Base-by-base conservation (phyloP, 805 yeast genomes). In the Sugiyamaella valdiviana region DNA sequence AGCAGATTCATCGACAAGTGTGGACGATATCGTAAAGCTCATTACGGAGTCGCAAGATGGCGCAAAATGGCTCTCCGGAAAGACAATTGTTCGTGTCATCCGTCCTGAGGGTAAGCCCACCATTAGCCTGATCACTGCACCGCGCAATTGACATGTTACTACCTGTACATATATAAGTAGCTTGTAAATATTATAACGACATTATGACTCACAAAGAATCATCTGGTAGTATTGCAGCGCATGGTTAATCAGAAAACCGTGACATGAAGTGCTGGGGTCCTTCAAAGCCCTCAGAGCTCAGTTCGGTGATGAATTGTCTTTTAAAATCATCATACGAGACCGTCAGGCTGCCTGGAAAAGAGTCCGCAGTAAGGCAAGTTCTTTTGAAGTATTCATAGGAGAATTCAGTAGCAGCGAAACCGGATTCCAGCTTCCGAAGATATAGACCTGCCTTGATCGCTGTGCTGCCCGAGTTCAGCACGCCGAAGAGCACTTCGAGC, bases 71-170 rank as follows among this genome's bases (percentile, higher is more conserved):
- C 52, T 83, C 1, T 56, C 48, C 0, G 70, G 63, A 20, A 75
- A 73, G 46, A 56, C 54, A 0, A 67, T 82, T 41, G 74, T 71
- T 48, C 82, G 77, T 57, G 59, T 80, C 43, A 81, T 87, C 19
- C 62, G 74, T 15, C 62, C 62, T 7, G 45, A 49, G 23, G 57
- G 58, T 2, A 50, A 50, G 22, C 49, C 48, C 7, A 49, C 52
- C 17, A 48, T 61, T 38, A 56, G 56, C 36, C 44, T 59, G 21
- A 48, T 59, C 16, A 48, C 52, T 20, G 39, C 49, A 26, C 26
- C 36, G 36, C 17, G 21, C 16, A 14, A 43, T 15, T 16, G 39
- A 20, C 19, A 20, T 35, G 36, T n/a, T n/a, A n/a, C n/a, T n/a
- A n/a, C n/a, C n/a, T n/a, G 36, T 41, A 36, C 43, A 43, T 46